Percentiles rank a stretch among this genome's conserved stretches.
Conservation (phyloP, 1,284 basidiomycete genomes). For the Boletus semigastroideus region DNA sequence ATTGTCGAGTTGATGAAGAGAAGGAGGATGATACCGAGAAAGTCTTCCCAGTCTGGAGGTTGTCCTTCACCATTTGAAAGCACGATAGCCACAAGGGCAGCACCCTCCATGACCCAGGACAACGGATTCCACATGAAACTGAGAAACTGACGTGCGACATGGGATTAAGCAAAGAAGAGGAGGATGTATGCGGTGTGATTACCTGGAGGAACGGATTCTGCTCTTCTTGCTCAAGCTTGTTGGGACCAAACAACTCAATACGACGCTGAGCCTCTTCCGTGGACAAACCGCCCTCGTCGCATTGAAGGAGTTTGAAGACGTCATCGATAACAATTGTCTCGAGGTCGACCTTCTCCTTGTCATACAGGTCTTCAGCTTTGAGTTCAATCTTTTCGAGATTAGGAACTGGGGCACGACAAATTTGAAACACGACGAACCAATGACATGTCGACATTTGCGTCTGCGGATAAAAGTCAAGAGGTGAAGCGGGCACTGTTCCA, state of each 20-base stretch:
- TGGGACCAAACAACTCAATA: slow-evolving; percentile 94
- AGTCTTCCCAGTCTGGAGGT: slow-evolving; percentile 96
- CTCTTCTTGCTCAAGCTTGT: slow-evolving; percentile 91
- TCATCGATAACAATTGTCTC: slow-evolving; percentile 97
- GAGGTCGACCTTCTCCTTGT: slow-evolving; percentile 98
- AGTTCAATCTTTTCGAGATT: slow-evolving; percentile 68
- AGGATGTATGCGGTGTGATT: not conserved
- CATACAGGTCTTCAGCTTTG: slow-evolving; percentile 93
- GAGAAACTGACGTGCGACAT: slow-evolving; percentile 67
- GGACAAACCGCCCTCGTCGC: slow-evolving; percentile 77
- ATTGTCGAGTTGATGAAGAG: slow-evolving; percentile 95
- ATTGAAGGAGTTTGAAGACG: slow-evolving; percentile 95
- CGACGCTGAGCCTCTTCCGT: slow-evolving; percentile 79
- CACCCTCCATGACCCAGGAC: slow-evolving; percentile 99
- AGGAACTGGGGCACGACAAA: not conserved
- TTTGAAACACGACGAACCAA: slow-evolving; percentile 42
- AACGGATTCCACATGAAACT: slow-evolving; percentile 99
- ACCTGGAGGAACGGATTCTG: slow-evolving; percentile 87
- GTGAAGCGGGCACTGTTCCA: not conserved
- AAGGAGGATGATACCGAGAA: slow-evolving; percentile 92
- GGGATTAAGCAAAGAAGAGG: not conserved
- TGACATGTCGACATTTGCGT: slow-evolving; percentile 87
- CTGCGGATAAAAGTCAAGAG: slow-evolving; percentile 36
- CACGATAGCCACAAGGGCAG: slow-evolving; percentile 93
- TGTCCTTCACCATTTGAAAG: slow-evolving; percentile 89